Base-by-base conservation (phyloP, 371 early-diverging fungal species). In the Mucor lusitanicus region DNA sequence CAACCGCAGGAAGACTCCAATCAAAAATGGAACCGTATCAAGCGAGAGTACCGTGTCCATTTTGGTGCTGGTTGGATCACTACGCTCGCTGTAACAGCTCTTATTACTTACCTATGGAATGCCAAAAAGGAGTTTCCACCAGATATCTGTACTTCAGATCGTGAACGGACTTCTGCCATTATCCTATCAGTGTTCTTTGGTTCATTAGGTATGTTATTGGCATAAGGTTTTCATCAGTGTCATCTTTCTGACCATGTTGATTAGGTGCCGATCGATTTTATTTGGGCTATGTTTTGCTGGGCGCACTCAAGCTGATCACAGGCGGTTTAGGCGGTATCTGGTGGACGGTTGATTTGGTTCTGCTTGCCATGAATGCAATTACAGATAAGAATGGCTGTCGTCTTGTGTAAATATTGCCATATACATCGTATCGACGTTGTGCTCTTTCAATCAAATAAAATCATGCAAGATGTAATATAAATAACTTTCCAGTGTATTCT, bases 211-310 rank as follows among this genome's bases (percentile, higher is more conserved):
- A 46, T 32, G 32, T 56, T 9, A 33, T 9, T 40, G 17, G 37
- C 1, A 13, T 0, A 17, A 17, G 17, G 5, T 17, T 17, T 13
- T 27, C 0, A 5, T 12, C 2, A 11, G 13, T 3, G 37, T 12
- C 37, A 1, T 27, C 0, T 27, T 53, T 15, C 27, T 53, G 6
- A 23, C 15, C 15, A 12, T 53, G 6, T 53, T 12, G 12, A 8
- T 15, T 19, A 59, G 59, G 37, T 25, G 59, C 39, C 39, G 86
- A 86, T 72, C 84, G 86, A 42, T 85, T 86, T 78, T 86, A 86
- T 67, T 79, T 86, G 37, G 85, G 85, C 19, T 83, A 84, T 23
- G 65, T 86, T 44, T 70, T 85, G 67, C 59, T 80, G 12, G 71
- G 79, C 8, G 37, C 82, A n/a, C 59, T 79, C 15, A 76, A 76